A percentile compares a stretch with the other conserved stretches of the same genome.
These are phyloP conservation scores for Mycena alexandri DNA, from an alignment of 768 basidiomycete genomes.

Conservation along the genomic window DNA sequence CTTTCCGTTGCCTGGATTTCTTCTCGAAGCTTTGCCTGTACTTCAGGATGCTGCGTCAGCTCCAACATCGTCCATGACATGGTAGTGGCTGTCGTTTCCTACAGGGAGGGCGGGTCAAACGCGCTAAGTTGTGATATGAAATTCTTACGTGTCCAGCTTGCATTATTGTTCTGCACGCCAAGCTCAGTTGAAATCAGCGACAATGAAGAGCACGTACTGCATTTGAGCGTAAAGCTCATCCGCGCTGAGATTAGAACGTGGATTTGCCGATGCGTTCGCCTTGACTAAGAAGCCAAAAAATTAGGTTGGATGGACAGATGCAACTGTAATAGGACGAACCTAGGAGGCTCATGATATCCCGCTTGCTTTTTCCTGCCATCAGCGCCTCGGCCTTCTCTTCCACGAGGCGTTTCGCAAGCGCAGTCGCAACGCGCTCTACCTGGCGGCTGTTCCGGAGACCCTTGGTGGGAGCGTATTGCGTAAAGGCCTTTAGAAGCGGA, in stretches of 20 bases:
- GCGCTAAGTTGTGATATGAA: too few relatives aligned
- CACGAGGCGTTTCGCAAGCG: conserved; percentile 61
- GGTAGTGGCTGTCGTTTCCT: conserved; percentile 73
- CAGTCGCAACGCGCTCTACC: conserved; percentile 49
- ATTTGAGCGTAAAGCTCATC: conserved; percentile 52
- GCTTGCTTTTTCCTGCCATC: conserved; percentile 60
- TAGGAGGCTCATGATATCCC: conserved; percentile 69
- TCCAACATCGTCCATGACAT: conserved; percentile 74
- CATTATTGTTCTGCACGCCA: conserved; percentile 22
- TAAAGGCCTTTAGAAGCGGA: not conserved
- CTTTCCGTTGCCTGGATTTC: conserved; percentile 62
- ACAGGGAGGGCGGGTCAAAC: conserved; percentile 43
- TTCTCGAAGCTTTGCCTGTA: conserved; percentile 71
- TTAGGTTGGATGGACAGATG: too few relatives aligned
- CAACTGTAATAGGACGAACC: conserved; percentile 48
- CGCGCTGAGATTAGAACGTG: conserved; percentile 36
- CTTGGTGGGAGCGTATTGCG: conserved; percentile 3
- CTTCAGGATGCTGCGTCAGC: conserved; percentile 67
- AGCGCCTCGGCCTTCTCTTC: conserved; percentile 62
- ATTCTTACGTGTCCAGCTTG: conserved; percentile 18
- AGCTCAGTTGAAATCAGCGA: not conserved
- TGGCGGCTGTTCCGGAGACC: conserved; percentile 11
- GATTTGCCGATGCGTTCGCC: conserved; percentile 39
- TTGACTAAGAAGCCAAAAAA: conserved; percentile 32
- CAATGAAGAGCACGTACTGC: conserved; percentile 41